phyloP scores from a whole-genome alignment of 2,329 filamentous ascomycete genomes.

The Trichoderma sp. region DNA sequence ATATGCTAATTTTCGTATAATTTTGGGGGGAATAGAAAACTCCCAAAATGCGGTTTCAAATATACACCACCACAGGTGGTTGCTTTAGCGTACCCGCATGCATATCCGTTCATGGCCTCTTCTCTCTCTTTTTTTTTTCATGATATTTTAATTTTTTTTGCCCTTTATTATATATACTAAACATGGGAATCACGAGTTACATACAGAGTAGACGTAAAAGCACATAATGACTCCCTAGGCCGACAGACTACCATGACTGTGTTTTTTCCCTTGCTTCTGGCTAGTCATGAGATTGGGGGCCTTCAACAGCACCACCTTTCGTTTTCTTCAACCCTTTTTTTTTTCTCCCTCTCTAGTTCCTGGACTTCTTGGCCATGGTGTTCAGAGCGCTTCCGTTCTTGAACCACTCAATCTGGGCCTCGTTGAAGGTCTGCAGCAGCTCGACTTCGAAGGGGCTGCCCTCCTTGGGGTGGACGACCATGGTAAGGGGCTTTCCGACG shows the following conservation, averaged over 20 bases:
- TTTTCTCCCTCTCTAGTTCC: constrained; percentile 31
- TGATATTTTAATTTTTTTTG: constrained; percentile 2
- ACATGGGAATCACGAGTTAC: constrained; percentile 13
- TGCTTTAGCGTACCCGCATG: background rate
- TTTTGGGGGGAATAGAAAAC: background rate
- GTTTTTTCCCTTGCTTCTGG: background rate
- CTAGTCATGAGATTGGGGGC: background rate
- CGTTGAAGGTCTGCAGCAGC: constrained; percentile 96
- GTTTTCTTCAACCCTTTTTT: background rate
- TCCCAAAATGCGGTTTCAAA: background rate
- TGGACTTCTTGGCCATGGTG: constrained; percentile 81
- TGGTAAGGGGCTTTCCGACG: constrained; percentile 88
- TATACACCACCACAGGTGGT: background rate
- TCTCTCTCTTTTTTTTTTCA: background rate
- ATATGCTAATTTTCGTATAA: background rate
- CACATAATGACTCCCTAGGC: background rate
- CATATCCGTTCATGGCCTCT: background rate
- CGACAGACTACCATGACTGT: background rate
- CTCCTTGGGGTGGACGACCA: constrained; percentile 87
- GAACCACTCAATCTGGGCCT: constrained; percentile 98
- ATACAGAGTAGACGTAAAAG: constrained; percentile 5
- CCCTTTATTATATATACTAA: constrained; percentile 17
- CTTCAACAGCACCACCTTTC: background rate
- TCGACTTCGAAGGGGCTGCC: constrained; percentile 76
- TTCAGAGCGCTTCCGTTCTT: constrained; percentile 96